phyloP scores from a whole-genome alignment of 2,329 filamentous ascomycete genomes.

The Fusarium sp. region DNA sequence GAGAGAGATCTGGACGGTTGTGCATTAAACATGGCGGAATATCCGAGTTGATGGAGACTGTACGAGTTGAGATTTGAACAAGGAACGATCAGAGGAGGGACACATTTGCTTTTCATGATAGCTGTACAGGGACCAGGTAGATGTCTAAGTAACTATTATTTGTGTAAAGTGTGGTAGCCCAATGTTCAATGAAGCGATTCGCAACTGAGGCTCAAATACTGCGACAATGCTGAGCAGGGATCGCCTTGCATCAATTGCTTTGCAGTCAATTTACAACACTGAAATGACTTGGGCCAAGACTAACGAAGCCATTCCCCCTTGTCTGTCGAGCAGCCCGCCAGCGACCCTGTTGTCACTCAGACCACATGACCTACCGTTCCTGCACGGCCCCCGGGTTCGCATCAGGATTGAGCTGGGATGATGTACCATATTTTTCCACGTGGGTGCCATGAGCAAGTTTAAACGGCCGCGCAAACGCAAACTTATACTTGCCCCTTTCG shows the following conservation, averaged over 20 bases:
- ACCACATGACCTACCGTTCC: background rate
- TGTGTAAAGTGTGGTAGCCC: background rate
- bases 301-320: background rate
- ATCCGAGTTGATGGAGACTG: background rate
- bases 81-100: background rate
- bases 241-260: background rate
- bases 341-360: background rate
- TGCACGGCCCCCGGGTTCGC: background rate
- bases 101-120: conserved; percentile 12
- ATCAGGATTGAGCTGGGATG: background rate
- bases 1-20: background rate
- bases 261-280: background rate
- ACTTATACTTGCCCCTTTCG: background rate
- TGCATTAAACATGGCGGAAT: background rate
- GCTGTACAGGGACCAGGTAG: background rate
- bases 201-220: background rate
- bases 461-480: background rate
- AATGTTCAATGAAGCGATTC: conserved; percentile 29
- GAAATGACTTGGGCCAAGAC: too few species aligned
- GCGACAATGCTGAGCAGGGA: background rate
- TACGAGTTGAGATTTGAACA: background rate
- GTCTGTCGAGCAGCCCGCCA: background rate
- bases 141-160: background rate
- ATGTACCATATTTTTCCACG: background rate
- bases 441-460: background rate